Conservation (phyloP, 441 rosid species). For the Euphorbia celastroides region DNA sequence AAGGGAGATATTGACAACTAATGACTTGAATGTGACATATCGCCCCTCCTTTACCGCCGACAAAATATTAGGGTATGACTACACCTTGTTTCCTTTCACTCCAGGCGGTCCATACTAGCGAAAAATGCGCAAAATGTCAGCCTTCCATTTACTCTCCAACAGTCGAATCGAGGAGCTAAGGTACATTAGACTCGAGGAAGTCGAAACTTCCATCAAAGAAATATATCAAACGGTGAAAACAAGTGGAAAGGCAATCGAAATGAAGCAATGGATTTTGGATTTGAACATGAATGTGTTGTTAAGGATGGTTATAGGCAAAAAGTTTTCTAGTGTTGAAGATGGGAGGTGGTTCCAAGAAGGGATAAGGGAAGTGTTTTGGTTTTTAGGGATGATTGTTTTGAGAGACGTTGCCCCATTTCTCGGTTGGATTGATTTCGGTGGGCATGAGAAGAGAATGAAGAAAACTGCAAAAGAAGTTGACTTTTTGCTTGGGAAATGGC, state of each 20-base stretch:
- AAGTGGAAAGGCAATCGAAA: neutral
- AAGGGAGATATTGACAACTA: slow-evolving; percentile 20
- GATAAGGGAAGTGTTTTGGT: neutral
- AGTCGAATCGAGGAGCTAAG: slow-evolving; percentile 16
- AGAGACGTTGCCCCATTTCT: neutral
- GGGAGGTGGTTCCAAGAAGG: neutral
- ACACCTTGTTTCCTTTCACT: slow-evolving; percentile 12
- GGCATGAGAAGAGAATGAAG: neutral
- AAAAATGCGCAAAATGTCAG: slow-evolving; percentile 15
- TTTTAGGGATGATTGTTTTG: neutral
- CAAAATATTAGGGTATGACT: slow-evolving; percentile 18
- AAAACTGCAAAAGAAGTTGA: neutral
- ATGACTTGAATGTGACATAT: slow-evolving; percentile 15
- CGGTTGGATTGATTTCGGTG: neutral
- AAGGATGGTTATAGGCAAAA: neutral
- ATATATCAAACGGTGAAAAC: neutral
- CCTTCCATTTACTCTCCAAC: slow-evolving; percentile 18
- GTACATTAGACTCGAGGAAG: slow-evolving; percentile 17
- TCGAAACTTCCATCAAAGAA: slow-evolving; percentile 10
- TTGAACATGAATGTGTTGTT: neutral
- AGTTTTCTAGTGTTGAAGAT: neutral
- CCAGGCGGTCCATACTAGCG: slow-evolving; percentile 20
- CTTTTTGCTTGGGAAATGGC: neutral
- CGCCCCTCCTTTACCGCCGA: slow-evolving; percentile 11
- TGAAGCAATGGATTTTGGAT: neutral